phyloP scores from a whole-genome alignment of 768 basidiomycete species.

The Auriscalpium vulgare region DNA sequence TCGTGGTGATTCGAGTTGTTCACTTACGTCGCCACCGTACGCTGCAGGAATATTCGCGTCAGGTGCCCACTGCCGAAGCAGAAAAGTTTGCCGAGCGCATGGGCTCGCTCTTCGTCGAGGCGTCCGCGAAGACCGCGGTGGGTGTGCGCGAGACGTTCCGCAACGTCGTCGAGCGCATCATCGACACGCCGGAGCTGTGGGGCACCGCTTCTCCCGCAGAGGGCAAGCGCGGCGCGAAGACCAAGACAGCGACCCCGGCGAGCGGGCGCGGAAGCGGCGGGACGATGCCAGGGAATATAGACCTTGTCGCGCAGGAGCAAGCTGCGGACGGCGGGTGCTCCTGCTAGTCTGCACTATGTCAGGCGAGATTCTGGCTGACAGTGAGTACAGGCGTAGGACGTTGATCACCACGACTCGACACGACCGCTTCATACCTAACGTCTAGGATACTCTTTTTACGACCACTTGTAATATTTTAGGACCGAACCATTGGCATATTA shows the following conservation, averaged over 20 bases:
- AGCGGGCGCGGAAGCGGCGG: conserved; percentile 8
- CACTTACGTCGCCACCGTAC: too few species aligned
- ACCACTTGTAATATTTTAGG: too few species aligned
- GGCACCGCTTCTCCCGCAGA: conserved; percentile 24
- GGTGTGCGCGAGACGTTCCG: conserved; percentile 73
- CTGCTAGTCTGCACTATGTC: conserved; percentile 19
- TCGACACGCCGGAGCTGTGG: conserved; percentile 83
- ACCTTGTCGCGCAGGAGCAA: conserved; percentile 19
- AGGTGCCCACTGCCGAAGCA: conserved; percentile 76
- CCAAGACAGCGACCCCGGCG: neutral
- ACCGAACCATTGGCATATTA: too few species aligned
- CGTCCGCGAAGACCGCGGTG: conserved; percentile 85
- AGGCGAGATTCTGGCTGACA: too few species aligned
- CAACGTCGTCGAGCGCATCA: conserved; percentile 73
- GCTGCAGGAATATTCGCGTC: conserved; percentile 77
- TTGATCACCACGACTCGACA: too few species aligned
- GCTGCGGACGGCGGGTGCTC: conserved; percentile 23
- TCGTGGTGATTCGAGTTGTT: neutral
- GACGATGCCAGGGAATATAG: conserved; percentile 38
- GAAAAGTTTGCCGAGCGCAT: conserved; percentile 74
- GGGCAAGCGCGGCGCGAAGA: conserved; percentile 7
- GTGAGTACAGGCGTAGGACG: too few species aligned
- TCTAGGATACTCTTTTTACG: too few species aligned
- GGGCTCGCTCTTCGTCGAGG: conserved; percentile 83
- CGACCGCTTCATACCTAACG: too few species aligned